A percentile compares a stretch with the other conserved stretches of the same genome.
Evolutionary conservation across 2,329 filamentous ascomycete species (phyloP).

Genomic region (Trichoderma brevicompactum): DNA sequence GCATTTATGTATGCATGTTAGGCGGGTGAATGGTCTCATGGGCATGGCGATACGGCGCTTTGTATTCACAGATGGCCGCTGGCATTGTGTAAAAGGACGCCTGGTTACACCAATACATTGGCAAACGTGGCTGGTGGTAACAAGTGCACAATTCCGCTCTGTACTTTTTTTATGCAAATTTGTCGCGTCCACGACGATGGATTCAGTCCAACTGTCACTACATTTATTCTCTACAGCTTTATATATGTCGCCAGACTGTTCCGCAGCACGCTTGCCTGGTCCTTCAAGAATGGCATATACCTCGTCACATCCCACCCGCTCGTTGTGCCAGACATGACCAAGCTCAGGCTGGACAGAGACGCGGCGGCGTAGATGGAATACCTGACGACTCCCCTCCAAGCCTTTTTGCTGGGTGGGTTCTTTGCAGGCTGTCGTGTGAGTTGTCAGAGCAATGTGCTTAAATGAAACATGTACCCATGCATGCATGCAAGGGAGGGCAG

Average conservation of each 20-base stretch:
- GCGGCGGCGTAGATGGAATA: constrained; percentile 9
- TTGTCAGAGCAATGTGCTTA: neutral
- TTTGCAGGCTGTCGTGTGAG: neutral
- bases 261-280: constrained; percentile 1
- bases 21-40: too few species aligned
- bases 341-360: constrained; percentile 21
- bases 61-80: neutral
- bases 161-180: too few species aligned
- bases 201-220: too few species aligned
- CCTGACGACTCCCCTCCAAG: neutral
- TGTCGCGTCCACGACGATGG: too few species aligned
- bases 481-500: too few species aligned
- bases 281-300: neutral
- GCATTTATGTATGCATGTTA: too few species aligned
- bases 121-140: neutral
- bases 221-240: neutral
- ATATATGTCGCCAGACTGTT: neutral
- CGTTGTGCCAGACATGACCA: neutral
- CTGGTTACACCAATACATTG: neutral
- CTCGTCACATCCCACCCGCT: constrained; percentile 6
- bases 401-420: neutral
- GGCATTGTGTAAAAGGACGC: neutral
- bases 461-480: neutral
- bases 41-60: too few species aligned
- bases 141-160: neutral